A percentile compares a stretch with the other conserved stretches of the same genome.
phyloP scores from a whole-genome alignment of 1,139 yeast genomes.

The Hanseniaspora uvarum region DNA sequence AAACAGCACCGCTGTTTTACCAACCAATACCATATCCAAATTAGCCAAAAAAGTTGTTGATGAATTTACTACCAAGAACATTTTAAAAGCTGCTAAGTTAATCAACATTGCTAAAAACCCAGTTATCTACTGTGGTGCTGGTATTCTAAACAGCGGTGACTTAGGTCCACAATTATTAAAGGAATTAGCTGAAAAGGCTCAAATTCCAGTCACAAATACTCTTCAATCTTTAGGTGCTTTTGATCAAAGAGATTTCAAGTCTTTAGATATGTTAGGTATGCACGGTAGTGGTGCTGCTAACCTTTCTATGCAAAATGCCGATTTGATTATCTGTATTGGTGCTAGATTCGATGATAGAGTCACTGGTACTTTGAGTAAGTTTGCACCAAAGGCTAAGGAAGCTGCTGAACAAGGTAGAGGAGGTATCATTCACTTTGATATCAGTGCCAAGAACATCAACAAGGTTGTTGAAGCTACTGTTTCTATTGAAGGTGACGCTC shows the following conservation, averaged over 20 bases:
- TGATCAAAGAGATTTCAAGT: constrained; percentile 82
- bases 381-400: constrained; percentile 84
- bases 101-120: constrained; percentile 80
- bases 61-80: constrained; percentile 66
- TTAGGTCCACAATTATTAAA: constrained; percentile 64
- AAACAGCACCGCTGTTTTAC: constrained; percentile 53
- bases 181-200: constrained; percentile 81
- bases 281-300: constrained; percentile 96
- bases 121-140: constrained; percentile 83
- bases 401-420: constrained; percentile 87
- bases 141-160: constrained; percentile 69
- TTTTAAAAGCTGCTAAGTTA: constrained; percentile 65
- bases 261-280: constrained; percentile 96
- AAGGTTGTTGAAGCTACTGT: constrained; percentile 96
- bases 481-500: constrained; percentile 93
- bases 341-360: constrained; percentile 98
- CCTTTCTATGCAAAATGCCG: constrained; percentile 86
- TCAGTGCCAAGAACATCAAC: constrained; percentile 90
- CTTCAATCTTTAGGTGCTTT: constrained; percentile 89
- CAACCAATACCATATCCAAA: constrained; percentile 65
- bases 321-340: constrained; percentile 84
- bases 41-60: constrained; percentile 63
- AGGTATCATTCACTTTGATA: constrained; percentile 93
- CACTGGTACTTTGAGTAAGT: constrained; percentile 71
- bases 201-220: constrained; percentile 92